These are phyloP conservation scores for Apiotrichum gracile DNA, from an alignment of 1,284 basidiomycete genomes.

Conservation along the genomic window DNA sequence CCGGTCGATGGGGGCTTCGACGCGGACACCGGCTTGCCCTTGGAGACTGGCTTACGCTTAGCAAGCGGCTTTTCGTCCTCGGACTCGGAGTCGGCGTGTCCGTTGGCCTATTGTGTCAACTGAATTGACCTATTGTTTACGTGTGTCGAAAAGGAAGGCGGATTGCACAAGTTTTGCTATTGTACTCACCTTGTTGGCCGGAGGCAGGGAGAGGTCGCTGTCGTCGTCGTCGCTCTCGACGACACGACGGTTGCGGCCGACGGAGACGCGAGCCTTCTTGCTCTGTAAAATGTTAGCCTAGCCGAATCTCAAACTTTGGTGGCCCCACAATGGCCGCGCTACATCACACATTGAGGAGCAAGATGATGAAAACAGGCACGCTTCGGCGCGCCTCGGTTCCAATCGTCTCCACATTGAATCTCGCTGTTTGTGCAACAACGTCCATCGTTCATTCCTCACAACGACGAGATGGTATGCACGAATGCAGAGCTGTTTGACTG, in stretches of 20 bases:
- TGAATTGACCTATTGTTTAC: neutral
- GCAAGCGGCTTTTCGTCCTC: slow-evolving; percentile 63
- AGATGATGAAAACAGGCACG: neutral
- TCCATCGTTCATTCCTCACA: too few species aligned
- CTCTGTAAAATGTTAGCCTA: slow-evolving; percentile 10
- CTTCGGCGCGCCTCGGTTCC: too few species aligned
- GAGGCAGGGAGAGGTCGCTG: neutral
- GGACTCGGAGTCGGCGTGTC: slow-evolving; percentile 15
- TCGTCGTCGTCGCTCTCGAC: slow-evolving; percentile 35
- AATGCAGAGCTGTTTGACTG: neutral
- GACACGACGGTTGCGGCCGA: slow-evolving; percentile 32
- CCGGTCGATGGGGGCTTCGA: slow-evolving; percentile 2
- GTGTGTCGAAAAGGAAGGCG: neutral
- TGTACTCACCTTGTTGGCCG: neutral
- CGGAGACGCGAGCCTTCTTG: slow-evolving; percentile 24
- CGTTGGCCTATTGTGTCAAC: neutral
- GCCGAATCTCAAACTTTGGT: too few species aligned
- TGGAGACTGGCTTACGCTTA: slow-evolving; percentile 46
- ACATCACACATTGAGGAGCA: neutral
- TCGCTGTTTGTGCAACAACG: too few species aligned
- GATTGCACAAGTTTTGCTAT: neutral
- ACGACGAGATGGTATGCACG: too few species aligned
- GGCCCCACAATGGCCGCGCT: neutral
- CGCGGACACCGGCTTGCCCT: slow-evolving; percentile 7
- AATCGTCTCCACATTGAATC: too few species aligned